Percentiles rank a stretch among this genome's conserved stretches.
Evolutionary conservation across 306 rosid species (phyloP).

Genomic region (Arachis stenosperma): DNA sequence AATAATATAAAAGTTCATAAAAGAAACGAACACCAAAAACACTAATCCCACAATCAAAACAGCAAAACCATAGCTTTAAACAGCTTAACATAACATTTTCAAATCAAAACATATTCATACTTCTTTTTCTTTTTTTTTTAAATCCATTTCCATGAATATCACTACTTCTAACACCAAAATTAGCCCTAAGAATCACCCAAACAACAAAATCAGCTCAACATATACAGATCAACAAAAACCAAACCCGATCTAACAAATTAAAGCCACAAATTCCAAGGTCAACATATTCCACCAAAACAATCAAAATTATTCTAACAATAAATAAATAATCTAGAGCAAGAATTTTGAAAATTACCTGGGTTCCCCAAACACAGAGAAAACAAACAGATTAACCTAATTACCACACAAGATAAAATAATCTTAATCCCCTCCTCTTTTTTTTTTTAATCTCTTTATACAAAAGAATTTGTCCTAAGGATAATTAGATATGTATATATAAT

Average conservation of each 20-base stretch:
- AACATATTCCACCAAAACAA: background rate
- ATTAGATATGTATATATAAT: background rate
- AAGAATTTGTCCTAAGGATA: background rate
- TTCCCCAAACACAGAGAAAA: constrained; percentile 12
- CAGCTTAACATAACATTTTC: constrained; percentile 10
- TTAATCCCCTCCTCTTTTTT: background rate
- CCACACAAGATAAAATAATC: background rate
- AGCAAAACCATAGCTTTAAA: background rate
- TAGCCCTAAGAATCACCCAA: background rate
- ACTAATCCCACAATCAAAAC: background rate
- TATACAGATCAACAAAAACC: background rate
- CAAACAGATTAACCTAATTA: constrained; percentile 23
- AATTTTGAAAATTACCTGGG: constrained; percentile 27
- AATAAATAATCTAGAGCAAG: background rate
- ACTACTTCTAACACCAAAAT: background rate
- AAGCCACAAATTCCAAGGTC: constrained; percentile 9
- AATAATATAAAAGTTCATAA: constrained; percentile 23
- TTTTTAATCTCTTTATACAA: background rate
- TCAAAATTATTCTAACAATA: background rate
- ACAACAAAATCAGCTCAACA: background rate
- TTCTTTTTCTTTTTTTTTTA: too few relatives aligned
- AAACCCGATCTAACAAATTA: constrained; percentile 42
- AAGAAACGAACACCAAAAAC: background rate
- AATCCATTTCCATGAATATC: background rate
- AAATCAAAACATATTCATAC: background rate